Evolutionary conservation across 352 stramenopile genomes (phyloP).

Genomic region (Plasmopara muralis): DNA sequence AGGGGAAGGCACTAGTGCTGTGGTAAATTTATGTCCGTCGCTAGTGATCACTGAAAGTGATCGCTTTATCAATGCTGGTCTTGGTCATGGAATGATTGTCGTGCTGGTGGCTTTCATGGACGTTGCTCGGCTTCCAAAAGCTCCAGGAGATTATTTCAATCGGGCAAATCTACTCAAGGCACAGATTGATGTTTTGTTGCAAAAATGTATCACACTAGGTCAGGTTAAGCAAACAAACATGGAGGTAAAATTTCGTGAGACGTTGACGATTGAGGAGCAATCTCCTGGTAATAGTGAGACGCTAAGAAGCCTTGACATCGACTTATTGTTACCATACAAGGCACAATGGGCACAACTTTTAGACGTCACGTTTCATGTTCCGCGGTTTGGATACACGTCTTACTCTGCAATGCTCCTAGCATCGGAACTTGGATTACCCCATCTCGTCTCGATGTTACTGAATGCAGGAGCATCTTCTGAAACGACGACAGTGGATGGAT

Average conservation of each 20-base stretch:
- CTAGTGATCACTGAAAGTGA: constrained; percentile 25
- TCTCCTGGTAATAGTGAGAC: neutral
- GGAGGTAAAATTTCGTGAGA: constrained; percentile 7
- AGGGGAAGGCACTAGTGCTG: constrained; percentile 1
- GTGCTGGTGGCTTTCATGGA: constrained; percentile 41
- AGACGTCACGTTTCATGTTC: constrained; percentile 30
- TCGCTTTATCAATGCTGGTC: constrained; percentile 35
- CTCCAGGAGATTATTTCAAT: constrained; percentile 1
- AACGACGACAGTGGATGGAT: constrained; percentile 21
- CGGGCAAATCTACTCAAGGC: constrained; percentile 11
- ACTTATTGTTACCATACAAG: constrained; percentile 24
- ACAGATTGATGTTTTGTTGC: constrained; percentile 21
- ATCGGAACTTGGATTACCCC: constrained; percentile 32
- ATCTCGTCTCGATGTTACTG: constrained; percentile 32
- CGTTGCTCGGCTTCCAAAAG: constrained; percentile 14
- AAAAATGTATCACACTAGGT: constrained; percentile 28
- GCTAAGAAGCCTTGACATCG: neutral
- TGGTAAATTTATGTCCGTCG: neutral
- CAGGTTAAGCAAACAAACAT: constrained; percentile 16
- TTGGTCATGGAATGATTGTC: constrained; percentile 33
- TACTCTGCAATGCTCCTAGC: constrained; percentile 53
- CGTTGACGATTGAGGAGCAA: constrained; percentile 6
- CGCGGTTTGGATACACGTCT: constrained; percentile 40
- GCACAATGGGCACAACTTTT: constrained; percentile 37
- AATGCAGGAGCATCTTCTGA: constrained; percentile 33